A percentile compares a stretch with the other conserved stretches of the same genome.
Evolutionary conservation across 2,329 filamentous ascomycete genomes (phyloP).

Genomic region (Aspergillus calidoustus): DNA sequence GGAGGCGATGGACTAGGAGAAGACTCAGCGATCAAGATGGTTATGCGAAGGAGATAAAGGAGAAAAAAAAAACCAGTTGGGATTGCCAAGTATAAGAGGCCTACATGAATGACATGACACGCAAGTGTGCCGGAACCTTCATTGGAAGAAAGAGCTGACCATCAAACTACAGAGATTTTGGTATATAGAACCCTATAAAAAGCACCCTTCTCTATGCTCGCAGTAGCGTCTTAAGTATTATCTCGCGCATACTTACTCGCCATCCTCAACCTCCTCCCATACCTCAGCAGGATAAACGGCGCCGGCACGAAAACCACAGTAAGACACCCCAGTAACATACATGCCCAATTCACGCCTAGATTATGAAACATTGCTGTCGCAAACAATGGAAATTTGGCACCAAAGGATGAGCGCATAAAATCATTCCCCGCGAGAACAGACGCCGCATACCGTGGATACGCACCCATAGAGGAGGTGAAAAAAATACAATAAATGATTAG

Average conservation of each 20-base stretch:
- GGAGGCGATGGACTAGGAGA: no score
- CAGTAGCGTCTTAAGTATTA: neutral
- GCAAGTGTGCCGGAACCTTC: no score
- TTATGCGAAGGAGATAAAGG: no score
- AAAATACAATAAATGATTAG: no score
- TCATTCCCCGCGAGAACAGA: conserved; percentile 75
- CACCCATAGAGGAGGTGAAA: conserved; percentile 44
- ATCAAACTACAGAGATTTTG: no score
- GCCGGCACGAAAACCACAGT: conserved; percentile 33
- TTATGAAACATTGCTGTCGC: conserved; percentile 38
- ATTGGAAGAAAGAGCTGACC: no score
- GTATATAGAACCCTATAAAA: no score
- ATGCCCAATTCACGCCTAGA: conserved; percentile 36
- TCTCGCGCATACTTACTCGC: conserved; percentile 11
- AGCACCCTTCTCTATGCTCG: neutral
- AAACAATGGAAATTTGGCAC: conserved; percentile 35
- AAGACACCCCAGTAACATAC: conserved; percentile 37
- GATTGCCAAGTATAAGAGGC: no score
- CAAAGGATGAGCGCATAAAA: conserved; percentile 67
- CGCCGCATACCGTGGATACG: conserved; percentile 46
- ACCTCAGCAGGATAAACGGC: conserved; percentile 28
- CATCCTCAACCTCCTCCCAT: conserved; percentile 17
- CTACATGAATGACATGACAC: no score
- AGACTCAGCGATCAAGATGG: no score
- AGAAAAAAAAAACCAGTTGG: no score